A percentile compares a stretch with the other conserved stretches of the same genome.
These are phyloP conservation scores for Macadamia tetraphylla DNA, from an alignment of 164 flowering plant species.

Conservation along the genomic window DNA sequence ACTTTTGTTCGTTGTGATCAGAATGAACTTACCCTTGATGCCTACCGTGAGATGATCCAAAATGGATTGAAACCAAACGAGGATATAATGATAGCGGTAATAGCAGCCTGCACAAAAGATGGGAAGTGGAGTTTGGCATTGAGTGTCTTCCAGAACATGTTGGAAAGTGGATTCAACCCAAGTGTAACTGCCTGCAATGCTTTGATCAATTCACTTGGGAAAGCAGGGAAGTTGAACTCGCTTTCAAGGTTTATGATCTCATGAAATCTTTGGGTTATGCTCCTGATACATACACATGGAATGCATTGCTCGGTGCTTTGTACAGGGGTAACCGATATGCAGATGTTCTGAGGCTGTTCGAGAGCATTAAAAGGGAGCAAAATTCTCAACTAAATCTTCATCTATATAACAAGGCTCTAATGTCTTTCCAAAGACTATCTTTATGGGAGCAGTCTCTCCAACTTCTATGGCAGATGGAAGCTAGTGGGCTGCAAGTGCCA, in stretches of 20 bases:
- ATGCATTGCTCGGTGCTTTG: conserved; percentile 65
- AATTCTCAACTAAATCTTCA: conserved; percentile 39
- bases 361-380: conserved; percentile 37
- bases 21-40: conserved; percentile 71
- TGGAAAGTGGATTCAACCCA: conserved; percentile 46
- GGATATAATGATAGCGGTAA: conserved; percentile 65
- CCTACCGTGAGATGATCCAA: conserved; percentile 65
- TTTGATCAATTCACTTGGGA: conserved; percentile 75
- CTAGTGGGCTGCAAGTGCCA: conserved; percentile 40
- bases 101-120: conserved; percentile 65
- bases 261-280: conserved; percentile 49
- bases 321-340: conserved; percentile 45
- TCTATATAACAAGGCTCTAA: conserved; percentile 57
- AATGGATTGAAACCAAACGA: conserved; percentile 41
- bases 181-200: conserved; percentile 59
- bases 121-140: conserved; percentile 71
- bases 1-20: conserved; percentile 64
- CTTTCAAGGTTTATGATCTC: conserved; percentile 44
- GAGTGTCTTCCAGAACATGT: conserved; percentile 48
- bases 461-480: conserved; percentile 83
- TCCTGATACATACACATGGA: conserved; percentile 81
- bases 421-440: conserved; percentile 73
- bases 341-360: conserved; percentile 68
- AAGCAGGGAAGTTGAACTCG: conserved; percentile 53
- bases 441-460: conserved; percentile 78